These are phyloP conservation scores for Chaetomium olivaceum DNA, from an alignment of 2,329 filamentous ascomycete species.

Conservation along the genomic window DNA sequence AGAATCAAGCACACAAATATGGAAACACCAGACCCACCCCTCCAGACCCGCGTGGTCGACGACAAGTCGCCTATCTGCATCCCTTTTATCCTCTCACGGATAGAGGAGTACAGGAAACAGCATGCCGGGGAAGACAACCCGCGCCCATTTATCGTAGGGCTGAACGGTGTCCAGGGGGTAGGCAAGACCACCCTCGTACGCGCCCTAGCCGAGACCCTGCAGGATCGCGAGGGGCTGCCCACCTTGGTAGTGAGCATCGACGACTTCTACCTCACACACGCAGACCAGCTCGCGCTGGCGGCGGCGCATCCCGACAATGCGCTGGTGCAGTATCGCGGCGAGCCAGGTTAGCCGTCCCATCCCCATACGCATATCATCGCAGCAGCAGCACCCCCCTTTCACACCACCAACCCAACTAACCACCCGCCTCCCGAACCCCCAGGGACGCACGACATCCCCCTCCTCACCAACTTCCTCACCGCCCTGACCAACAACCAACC, in stretches of 20 bases:
- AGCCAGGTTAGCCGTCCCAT: constrained; percentile 60
- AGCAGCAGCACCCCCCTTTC: too few relatives aligned
- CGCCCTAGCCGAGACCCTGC: constrained; percentile 62
- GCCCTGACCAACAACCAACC: constrained; percentile 53
- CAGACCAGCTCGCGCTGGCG: constrained; percentile 66
- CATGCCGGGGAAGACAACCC: constrained; percentile 40
- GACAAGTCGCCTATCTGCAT: constrained; percentile 78
- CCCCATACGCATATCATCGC: too few relatives aligned
- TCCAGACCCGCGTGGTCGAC: constrained; percentile 57
- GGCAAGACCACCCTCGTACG: constrained; percentile 88
- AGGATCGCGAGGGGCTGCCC: constrained; percentile 55
- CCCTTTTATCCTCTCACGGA: constrained; percentile 68
- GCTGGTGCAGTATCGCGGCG: constrained; percentile 77
- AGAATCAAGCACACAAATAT: constrained; percentile 26
- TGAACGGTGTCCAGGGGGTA: constrained; percentile 89
- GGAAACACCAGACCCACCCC: constrained; percentile 34
- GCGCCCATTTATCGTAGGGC: constrained; percentile 78
- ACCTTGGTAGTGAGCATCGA: constrained; percentile 80
- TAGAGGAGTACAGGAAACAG: constrained; percentile 47
- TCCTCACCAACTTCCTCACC: constrained; percentile 64
- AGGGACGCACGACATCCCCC: constrained; percentile 69
- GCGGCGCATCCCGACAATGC: constrained; percentile 67
- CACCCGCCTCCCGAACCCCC: background rate
- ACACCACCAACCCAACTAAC: constrained; percentile 47
- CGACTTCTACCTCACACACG: constrained; percentile 81